Conservation (phyloP, 106 monocot species). For the Acorus calamus region DNA sequence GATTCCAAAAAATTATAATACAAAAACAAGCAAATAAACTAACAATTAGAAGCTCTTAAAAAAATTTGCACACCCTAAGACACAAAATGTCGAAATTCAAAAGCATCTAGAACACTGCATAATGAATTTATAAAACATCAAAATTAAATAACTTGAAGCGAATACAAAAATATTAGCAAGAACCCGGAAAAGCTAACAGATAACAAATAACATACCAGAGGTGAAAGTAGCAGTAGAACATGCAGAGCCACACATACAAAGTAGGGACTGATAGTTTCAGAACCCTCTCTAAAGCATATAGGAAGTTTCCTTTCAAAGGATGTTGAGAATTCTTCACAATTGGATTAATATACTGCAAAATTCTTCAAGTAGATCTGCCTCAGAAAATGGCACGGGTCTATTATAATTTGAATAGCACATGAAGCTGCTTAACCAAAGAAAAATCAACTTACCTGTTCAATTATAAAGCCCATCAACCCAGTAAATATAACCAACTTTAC, state of each 20-base stretch:
- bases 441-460: slow-evolving; percentile 68
- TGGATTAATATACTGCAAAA: slow-evolving; percentile 93
- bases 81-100: no score
- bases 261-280: slow-evolving; percentile 91
- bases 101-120: no score
- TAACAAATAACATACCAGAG: slow-evolving; percentile 56
- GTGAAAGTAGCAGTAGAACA: slow-evolving; percentile 99
- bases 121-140: background rate
- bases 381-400: background rate
- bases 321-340: slow-evolving; percentile 97
- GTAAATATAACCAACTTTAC: slow-evolving; percentile 28
- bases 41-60: no score
- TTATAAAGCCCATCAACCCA: slow-evolving; percentile 55
- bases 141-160: no score
- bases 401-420: background rate
- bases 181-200: no score
- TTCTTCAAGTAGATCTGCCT: slow-evolving; percentile 15
- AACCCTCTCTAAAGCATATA: slow-evolving; percentile 83
- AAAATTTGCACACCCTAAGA: no score
- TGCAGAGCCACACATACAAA: slow-evolving; percentile 98
- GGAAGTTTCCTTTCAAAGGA: slow-evolving; percentile 79
- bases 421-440: no score
- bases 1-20: no score
- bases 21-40: no score
- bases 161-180: no score